Evolutionary conservation across 2,329 filamentous ascomycete species (phyloP).

Genomic region (Septoria linicola): DNA sequence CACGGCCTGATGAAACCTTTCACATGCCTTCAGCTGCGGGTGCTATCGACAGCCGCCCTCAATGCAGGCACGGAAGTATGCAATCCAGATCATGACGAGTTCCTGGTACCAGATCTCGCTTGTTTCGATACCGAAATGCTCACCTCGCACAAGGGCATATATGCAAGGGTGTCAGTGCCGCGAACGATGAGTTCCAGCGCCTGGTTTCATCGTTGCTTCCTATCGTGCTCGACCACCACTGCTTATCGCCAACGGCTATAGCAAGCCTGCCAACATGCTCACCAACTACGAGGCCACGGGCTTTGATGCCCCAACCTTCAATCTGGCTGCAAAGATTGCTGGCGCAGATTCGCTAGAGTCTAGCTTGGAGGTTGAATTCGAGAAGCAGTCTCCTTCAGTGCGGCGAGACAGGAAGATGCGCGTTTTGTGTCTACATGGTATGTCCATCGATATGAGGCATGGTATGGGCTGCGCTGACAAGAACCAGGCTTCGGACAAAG

Average conservation of each 20-base stretch:
- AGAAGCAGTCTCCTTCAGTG: slow-evolving; percentile 6
- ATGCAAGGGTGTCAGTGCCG: not conserved
- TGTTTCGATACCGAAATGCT: no score
- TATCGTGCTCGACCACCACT: not conserved
- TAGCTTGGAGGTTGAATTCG: slow-evolving; percentile 12
- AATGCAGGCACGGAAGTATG: slow-evolving; percentile 3
- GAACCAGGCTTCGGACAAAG: slow-evolving; percentile 23
- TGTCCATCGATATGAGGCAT: not conserved
- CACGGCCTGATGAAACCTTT: no score
- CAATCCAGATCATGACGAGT: not conserved
- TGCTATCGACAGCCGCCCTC: not conserved
- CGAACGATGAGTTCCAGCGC: no score
- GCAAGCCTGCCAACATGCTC: slow-evolving; percentile 9
- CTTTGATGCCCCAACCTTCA: slow-evolving; percentile 13
- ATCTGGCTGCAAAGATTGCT: slow-evolving; percentile 10
- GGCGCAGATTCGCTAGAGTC: slow-evolving; percentile 14
- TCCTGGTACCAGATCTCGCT: not conserved
- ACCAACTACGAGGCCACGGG: slow-evolving; percentile 17
- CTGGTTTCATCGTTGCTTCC: no score
- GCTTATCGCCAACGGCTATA: not conserved
- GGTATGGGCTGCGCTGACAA: not conserved
- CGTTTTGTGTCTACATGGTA: slow-evolving; percentile 19
- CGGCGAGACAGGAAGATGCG: slow-evolving; percentile 14
- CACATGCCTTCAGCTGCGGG: no score
- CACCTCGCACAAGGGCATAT: not conserved